phyloP scores from a whole-genome alignment of 2,329 filamentous ascomycete genomes.

The Aspergillus oerlinghausenensis region DNA sequence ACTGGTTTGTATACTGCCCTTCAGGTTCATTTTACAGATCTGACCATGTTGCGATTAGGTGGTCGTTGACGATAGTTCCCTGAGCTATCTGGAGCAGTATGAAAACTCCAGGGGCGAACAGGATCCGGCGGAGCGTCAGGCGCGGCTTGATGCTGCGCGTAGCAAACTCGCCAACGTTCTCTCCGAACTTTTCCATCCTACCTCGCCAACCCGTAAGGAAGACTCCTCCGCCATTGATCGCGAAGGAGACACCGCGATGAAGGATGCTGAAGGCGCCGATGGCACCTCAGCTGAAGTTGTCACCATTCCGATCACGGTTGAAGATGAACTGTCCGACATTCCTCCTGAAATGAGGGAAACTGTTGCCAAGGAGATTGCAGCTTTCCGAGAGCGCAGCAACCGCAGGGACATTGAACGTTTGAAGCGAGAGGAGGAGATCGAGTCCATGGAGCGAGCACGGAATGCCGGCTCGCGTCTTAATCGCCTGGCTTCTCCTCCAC shows the following conservation, averaged over 20 bases:
- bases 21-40: background rate
- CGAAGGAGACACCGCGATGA: constrained; percentile 67
- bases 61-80: constrained; percentile 74
- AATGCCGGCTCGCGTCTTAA: constrained; percentile 61
- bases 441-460: constrained; percentile 74
- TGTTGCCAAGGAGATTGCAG: constrained; percentile 87
- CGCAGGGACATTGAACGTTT: constrained; percentile 83
- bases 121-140: constrained; percentile 57
- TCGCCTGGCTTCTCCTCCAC: constrained; percentile 67
- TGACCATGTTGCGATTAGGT: constrained; percentile 39
- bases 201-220: constrained; percentile 42
- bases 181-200: constrained; percentile 67
- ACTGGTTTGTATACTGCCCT: constrained; percentile 45
- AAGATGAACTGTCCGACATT: constrained; percentile 93
- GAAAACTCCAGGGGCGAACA: constrained; percentile 62
- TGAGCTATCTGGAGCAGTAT: constrained; percentile 81
- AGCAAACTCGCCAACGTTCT: constrained; percentile 64
- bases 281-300: constrained; percentile 72
- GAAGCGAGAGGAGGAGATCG: constrained; percentile 84
- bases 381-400: constrained; percentile 88
- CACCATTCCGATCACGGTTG: constrained; percentile 79
- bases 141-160: constrained; percentile 66
- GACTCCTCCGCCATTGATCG: constrained; percentile 51
- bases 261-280: constrained; percentile 54
- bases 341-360: constrained; percentile 94